Base-by-base conservation (phyloP, 1,284 basidiomycete genomes). In the Phellinidium pouzarii region DNA sequence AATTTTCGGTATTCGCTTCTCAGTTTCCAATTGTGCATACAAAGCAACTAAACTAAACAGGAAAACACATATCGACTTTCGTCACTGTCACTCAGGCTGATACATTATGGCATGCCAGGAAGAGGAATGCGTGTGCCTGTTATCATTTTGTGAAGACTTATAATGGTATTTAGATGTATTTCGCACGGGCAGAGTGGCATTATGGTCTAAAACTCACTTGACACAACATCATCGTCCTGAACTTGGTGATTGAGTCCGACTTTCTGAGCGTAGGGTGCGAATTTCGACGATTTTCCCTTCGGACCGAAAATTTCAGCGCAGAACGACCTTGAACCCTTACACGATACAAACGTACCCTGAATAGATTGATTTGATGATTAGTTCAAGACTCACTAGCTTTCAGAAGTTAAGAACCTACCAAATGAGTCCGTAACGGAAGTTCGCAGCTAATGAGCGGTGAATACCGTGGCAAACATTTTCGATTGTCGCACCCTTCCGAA, bases 401-500 rank as follows among this genome's bases (percentile, higher is more conserved):
- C 8, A 41, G 38, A 31, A 50, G 25, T 14, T 11, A 36, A 11
- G 41, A 34, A 71, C 83, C 64, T 62, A 88, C 87, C 92, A 95
- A 50, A 94, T 87, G 54, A 94, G 79, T n/a, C 81, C 91, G 64
- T 93, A 93, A 57, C 87, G 84, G 76, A 94, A 96, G 64, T 97
- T 94, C 3, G 88, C 77, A 3, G 86, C 90, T 14, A 99, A 75
- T 22, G 90, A 89, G 52, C 91, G 78, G 68, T 97, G 94, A 45
- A 97, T 91, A 51, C 88, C 87, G 65, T 94, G 86, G 69, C 94
- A 96, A 12, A 94, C 92, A 64, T 82, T 79, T 83, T 97, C 95
- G 55, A 98, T 88, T 0, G 91, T 94, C 1, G 94, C 92, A 0
- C 94, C 95, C 62, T 82, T 88, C 50, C 94, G 78, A 59, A 97